Evolutionary conservation across 345 rosid genomes (phyloP).

Genomic region (Cochlearia excelsa): DNA sequence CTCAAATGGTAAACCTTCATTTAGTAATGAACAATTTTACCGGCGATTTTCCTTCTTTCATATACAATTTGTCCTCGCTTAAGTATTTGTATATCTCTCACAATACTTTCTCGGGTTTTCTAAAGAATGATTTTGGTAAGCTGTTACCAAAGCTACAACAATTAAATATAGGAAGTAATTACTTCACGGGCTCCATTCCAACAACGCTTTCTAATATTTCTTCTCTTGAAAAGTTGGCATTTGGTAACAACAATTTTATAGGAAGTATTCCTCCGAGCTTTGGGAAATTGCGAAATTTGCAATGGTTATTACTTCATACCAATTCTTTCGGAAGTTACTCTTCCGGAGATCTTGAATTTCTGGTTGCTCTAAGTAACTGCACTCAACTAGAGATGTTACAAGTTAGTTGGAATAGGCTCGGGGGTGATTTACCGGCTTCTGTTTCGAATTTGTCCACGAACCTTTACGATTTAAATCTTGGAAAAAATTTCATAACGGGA

Average conservation of each 20-base stretch:
- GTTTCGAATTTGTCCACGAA: not conserved
- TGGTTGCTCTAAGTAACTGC: slow-evolving; percentile 6
- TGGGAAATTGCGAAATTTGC: not conserved
- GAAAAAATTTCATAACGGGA: not conserved
- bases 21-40: not conserved
- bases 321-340: slow-evolving; percentile 13
- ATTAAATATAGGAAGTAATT: not conserved
- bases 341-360: slow-evolving; percentile 5
- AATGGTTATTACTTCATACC: rapidly evolving
- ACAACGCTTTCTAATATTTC: slow-evolving; percentile 10
- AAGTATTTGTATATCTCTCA: not conserved
- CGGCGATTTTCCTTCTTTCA: not conserved
- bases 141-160: not conserved
- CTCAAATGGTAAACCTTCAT: not conserved
- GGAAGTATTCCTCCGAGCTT: slow-evolving; percentile 6
- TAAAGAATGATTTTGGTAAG: not conserved
- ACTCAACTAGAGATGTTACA: rapidly evolving
- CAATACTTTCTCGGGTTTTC: not conserved
- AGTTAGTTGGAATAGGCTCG: not conserved
- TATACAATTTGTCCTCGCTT: not conserved
- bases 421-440: not conserved
- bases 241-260: not conserved
- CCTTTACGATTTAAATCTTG: rapidly evolving
- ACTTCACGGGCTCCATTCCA: not conserved
- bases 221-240: rapidly evolving